Base-by-base conservation (phyloP, 306 rosid genomes). In the Myrica gale region DNA sequence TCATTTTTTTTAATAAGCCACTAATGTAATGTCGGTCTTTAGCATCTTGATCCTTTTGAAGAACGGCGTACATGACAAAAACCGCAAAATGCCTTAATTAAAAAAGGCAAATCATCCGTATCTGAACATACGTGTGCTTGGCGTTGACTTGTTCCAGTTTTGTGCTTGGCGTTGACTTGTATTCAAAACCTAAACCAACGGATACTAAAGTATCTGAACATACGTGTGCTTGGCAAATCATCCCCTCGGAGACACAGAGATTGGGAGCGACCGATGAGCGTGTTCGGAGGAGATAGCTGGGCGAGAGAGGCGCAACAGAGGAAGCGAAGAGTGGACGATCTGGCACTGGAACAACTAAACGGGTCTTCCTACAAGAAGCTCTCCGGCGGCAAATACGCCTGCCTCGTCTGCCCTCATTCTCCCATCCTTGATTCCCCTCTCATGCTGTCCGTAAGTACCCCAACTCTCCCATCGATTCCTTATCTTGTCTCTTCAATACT, bases 261-360 rank as follows among this genome's bases (percentile, higher is more conserved):
- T 72, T 42, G 68, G 26, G 58, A 32, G 61, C 26, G 48, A 67
- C 67, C 44, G 72, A 80, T 83, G 87, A 83, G 87, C 46, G 87
- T 80, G 63, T 83, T 70, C 70, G 82, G 87, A 42, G 87, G 82
- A 65, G 84, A 83, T 74, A 83, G 82, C 79, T 83, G 87, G 87
- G 82, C 69, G 37, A 72, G 79, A 45, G 87, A 68, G 23, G 84
- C 82, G 72, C 87, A 76, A 65, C 56, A 72, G 68, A 66, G 87
- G 79, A 80, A 83, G 74, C 77, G 81, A 46, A 74, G 81, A 19
- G 62, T 83, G 41, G 84, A 79, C 3, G 74, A 79, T 76, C 65
- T 83, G 56, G 32, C 68, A 6, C 26, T 68, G 4, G 82, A 79
- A 20, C 55, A 39, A 4, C 39, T 75, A 3, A 74, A 79, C 15